Percentiles rank a stretch among this genome's conserved stretches.
phyloP scores from a whole-genome alignment of 331 rosid species.

The Acacia pycnantha region DNA sequence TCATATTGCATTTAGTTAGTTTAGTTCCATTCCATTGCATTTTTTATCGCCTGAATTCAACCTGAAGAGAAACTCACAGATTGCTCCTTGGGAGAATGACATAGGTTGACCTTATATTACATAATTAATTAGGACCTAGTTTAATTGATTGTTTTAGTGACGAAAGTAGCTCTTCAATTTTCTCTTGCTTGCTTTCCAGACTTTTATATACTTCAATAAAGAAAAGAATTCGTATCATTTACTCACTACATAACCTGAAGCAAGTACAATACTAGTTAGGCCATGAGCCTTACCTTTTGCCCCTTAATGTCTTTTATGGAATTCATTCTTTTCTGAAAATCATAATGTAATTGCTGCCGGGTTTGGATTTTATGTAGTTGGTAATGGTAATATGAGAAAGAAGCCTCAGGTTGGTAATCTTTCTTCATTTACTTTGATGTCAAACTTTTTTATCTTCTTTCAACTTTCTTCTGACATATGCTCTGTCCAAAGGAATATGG shows the following conservation, averaged over 20 bases:
- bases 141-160: too few species aligned
- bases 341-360: conserved; percentile 46
- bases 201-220: background rate
- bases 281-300: background rate
- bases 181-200: conserved; percentile 26
- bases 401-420: conserved; percentile 83
- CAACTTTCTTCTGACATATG: background rate
- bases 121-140: too few species aligned
- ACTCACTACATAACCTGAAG: conserved; percentile 8
- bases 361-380: conserved; percentile 81
- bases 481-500: background rate
- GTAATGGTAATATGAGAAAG: conserved; percentile 69
- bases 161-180: too few species aligned
- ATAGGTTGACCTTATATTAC: too few species aligned
- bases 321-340: background rate
- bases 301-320: conserved; percentile 1
- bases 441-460: background rate
- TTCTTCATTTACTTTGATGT: conserved; percentile 11
- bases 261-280: background rate
- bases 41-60: too few species aligned
- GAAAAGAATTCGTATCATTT: background rate
- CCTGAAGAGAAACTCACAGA: too few species aligned
- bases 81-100: too few species aligned
- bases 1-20: too few species aligned
- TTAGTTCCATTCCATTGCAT: too few species aligned